Evolutionary conservation across 441 rosid species (phyloP), one percentile per base, ranked within the genome.

Genomic region (Syzygium malaccense): DNA sequence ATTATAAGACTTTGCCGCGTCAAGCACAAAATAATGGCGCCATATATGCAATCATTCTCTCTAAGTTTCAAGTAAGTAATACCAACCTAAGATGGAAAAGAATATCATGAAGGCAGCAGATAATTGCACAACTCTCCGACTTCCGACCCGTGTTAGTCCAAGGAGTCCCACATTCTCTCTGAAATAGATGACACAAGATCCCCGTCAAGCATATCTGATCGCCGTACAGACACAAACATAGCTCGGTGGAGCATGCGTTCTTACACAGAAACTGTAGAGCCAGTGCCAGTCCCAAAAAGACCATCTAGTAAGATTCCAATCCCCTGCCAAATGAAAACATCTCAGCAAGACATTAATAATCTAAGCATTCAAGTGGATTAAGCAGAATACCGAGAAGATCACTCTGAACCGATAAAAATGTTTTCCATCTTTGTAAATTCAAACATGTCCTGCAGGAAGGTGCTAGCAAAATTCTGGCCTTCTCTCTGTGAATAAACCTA

Each of bases 81-180:
- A 60, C 87, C 49, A 86, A 94, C 98, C 98, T 75, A 95, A 90
- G 68, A 78, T 89, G 32, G 98, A 92, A 93, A 95, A 95, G 92
- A 95, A 93, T 25, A 95, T 94, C 98, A 95, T 95, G 93, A 95
- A 95, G 90, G 91, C 98, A 51, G 98, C 96, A 32, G 96, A 95
- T 85, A 95, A 88, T 90, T 95, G 95, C 91, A 95, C 96, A 86
- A 95, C 96, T 62, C 98, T 92, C 56, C 95, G 95, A 86, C 97
- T 95, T 64, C 96, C 96, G 45, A 93, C 96, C 88, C 94, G 91
- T 55, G 93, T 93, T 85, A 94, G 92, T 53, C 96, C 95, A n/a
- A 93, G 95, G 54, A 94, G 95, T 66, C 98, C 98, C 75, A 94
- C 96, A 88, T 95, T 95, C 89, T 95, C 98, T 85, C 98, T 95